Evolutionary conservation across 1,284 basidiomycete genomes (phyloP), one percentile per base, ranked within the genome.

Genomic region (Athelia sp.): DNA sequence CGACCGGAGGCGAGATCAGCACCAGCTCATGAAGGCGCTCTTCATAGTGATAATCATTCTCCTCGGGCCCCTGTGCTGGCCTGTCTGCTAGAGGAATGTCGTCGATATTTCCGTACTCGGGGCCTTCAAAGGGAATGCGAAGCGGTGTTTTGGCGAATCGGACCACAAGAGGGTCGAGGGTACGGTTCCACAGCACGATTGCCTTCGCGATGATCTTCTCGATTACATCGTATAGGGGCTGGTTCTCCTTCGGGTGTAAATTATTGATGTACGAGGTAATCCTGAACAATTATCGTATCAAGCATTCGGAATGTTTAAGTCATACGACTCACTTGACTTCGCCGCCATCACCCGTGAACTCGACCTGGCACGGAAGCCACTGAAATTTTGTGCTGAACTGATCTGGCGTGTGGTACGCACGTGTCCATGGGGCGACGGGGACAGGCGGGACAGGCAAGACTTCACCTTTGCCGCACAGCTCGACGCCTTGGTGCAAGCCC

Each of bases 291-390:
- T 34, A 11, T 34, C n/a, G 11, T 11, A 11, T 34, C 11, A 11
- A n/a, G 11, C 32, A 11, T 34, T 34, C 32, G 11, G 32, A 11
- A n/a, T n/a, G 32, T n/a, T n/a, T 34, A n/a, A n/a, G n/a, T n/a
- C 52, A 17, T 11, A 34, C 11, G n/a, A 14, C 23, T 13, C 55
- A 51, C 38, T 34, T 51, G 2, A 52, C 54, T 15, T 21, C 45
- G 18, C 60, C 63, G 21, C 52, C 43, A 3, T 50, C 45, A 13
- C n/a, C n/a, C n/a, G n/a, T n/a, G n/a, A 70, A 54, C 19, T 26
- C 26, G 34, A 70, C 65, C 48, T 70, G 65, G 3, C 64, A 62
- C 1, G 68, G 67, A 1, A 70, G 57, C 68, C 68, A 70, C 23
- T 60, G 58, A 47, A 63, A 65, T 17, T 49, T n/a, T 11, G n/a